Evolutionary conservation across 1,284 basidiomycete species (phyloP).

Genomic region (Trametes versicolor): DNA sequence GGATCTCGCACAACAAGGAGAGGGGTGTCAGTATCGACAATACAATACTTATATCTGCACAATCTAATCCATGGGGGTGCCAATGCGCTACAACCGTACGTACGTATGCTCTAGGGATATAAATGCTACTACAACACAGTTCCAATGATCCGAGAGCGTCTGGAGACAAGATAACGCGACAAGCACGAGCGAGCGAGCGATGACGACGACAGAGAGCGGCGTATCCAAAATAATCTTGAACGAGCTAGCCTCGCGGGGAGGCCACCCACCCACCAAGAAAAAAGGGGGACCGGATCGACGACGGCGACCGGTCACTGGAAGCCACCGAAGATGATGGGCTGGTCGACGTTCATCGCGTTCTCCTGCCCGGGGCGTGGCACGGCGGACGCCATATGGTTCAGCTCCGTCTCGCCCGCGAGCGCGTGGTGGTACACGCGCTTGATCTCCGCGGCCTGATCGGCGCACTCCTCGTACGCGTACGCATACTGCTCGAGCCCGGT

Average conservation of each 20-base stretch:
- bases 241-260: neutral
- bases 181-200: neutral
- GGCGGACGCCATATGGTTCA: constrained; percentile 63
- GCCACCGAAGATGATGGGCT: constrained; percentile 22
- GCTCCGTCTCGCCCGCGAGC: constrained; percentile 57
- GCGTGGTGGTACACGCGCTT: constrained; percentile 61
- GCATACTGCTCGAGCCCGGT: constrained; percentile 89
- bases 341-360: constrained; percentile 38
- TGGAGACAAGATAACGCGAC: constrained; percentile 19
- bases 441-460: constrained; percentile 79
- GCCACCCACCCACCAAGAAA: constrained; percentile 13
- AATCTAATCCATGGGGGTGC: constrained; percentile 6
- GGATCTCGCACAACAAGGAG: neutral
- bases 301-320: neutral
- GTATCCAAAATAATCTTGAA: constrained; percentile 8
- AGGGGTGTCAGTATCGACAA: constrained; percentile 12
- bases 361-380: constrained; percentile 28
- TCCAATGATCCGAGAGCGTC: constrained; percentile 29
- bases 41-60: neutral
- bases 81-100: constrained; percentile 22
- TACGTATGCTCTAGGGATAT: constrained; percentile 32
- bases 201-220: neutral
- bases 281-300: neutral
- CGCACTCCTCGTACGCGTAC: constrained; percentile 86
- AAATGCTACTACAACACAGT: constrained; percentile 30